A percentile compares a stretch with the other conserved stretches of the same genome.
These are phyloP conservation scores for Apiospora arundinis DNA, from an alignment of 2,329 filamentous ascomycete species.

Conservation along the genomic window DNA sequence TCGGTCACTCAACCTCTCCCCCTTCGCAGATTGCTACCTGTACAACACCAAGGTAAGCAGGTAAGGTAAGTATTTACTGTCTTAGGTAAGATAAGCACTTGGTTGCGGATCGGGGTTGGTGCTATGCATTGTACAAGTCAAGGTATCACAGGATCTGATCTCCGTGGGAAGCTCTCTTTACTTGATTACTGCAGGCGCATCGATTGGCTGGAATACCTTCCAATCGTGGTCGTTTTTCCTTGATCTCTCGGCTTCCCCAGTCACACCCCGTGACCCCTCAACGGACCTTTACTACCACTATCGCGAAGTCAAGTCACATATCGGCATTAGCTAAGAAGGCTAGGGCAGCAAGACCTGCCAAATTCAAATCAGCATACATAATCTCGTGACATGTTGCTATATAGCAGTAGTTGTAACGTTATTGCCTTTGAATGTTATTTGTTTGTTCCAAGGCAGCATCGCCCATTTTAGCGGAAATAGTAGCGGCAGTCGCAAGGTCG, in stretches of 20 bases:
- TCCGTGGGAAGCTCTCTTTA: neutral
- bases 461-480: neutral
- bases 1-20: too few species aligned
- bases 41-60: neutral
- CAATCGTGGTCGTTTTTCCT: neutral
- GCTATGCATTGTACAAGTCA: conserved; percentile 12
- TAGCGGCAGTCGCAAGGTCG: neutral
- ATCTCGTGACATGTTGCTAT: neutral
- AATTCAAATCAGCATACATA: neutral
- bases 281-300: neutral
- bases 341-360: neutral
- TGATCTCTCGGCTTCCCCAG: conserved; percentile 8
- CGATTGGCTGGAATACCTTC: neutral
- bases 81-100: conserved; percentile 12
- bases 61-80: neutral
- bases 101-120: neutral
- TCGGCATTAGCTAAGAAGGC: neutral
- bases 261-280: conserved; percentile 12
- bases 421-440: neutral
- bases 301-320: neutral
- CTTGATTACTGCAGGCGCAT: neutral
- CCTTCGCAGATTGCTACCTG: conserved; percentile 6
- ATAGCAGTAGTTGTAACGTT: neutral
- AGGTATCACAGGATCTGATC: conserved; percentile 17
- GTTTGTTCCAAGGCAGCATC: neutral